Evolutionary conservation across 1,139 yeast species (phyloP).

Genomic region (Geotrichum klebahnii): DNA sequence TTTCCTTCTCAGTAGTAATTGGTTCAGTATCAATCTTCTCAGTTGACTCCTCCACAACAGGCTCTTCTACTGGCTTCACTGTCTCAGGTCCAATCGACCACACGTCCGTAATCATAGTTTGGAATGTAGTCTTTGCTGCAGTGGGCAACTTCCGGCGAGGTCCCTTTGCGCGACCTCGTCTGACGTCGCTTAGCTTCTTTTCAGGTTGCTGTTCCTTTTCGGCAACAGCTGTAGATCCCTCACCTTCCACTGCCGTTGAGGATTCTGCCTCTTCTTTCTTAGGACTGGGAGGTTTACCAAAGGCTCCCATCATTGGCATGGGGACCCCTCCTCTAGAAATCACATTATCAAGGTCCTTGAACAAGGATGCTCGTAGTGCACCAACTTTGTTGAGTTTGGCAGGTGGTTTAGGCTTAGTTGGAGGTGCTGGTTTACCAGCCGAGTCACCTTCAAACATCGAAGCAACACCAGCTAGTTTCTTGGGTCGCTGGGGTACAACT

Average conservation of each 20-base stretch:
- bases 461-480: constrained; percentile 9
- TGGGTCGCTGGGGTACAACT: constrained; percentile 18
- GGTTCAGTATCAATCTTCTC: not conserved
- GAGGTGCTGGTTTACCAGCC: constrained; percentile 9
- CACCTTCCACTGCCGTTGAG: constrained; percentile 4
- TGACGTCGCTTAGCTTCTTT: constrained; percentile 35
- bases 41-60: not conserved
- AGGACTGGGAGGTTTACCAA: constrained; percentile 25
- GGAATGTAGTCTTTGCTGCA: constrained; percentile 35
- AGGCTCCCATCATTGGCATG: constrained; percentile 24
- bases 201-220: constrained; percentile 22
- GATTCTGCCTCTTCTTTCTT: constrained; percentile 23
- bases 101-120: constrained; percentile 27
- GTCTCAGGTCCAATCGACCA: constrained; percentile 29
- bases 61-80: not conserved
- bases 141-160: constrained; percentile 80
- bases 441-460: constrained; percentile 12
- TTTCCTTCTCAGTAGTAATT: not conserved
- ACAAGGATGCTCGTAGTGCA: constrained; percentile 36
- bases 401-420: constrained; percentile 21
- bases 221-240: constrained; percentile 8
- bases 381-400: constrained; percentile 29
- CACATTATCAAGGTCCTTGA: constrained; percentile 36
- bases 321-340: constrained; percentile 38
- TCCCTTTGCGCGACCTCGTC: constrained; percentile 61